Base-by-base conservation (phyloP, 2,329 filamentous ascomycete species). In the Colletotrichum agaves region DNA sequence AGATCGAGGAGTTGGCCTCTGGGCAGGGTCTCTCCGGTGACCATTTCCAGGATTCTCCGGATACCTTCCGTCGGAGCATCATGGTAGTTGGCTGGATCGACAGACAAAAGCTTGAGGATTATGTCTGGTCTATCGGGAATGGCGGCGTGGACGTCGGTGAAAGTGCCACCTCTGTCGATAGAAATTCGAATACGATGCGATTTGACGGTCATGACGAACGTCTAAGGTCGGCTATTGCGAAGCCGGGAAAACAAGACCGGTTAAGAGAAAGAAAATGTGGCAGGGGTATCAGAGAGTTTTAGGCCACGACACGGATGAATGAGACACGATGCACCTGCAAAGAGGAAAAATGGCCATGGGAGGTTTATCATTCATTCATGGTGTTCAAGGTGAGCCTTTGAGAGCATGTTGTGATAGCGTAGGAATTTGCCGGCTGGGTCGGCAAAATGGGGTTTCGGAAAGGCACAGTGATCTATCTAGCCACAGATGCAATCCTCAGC, bases 21-120 rank as follows among this genome's bases (percentile, higher is more conserved):
- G 0, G 79, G 77, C 15, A 81, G 72, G 2, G 75, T 68, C 5
- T 72, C 73, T 3, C 74, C 74, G 1, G 76, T 75, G 5, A 76
- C 78, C 15, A 74, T 72, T 71, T 77, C 78, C 11, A 81, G 71
- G 23, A 82, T 78, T 33, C 78, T 76, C 3, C 91, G 84, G 69
- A 93, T 93, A 23, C 90, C 90, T 80, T 93, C 91, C 33, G 92
- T 83, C 0, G 91, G 91, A 0, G 91, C 91, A 78, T 93, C 91
- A 46, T 87, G 81, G 77, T 93, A 93, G 76, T 93, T 92, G 21
- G 83, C 81, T 0, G 91, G 91, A 72, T 92, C 90, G 66, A 91
- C 90, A 1, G 90, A 93, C 13, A 93, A 84, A 1, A 92, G 83
- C 78, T 93, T 93, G 76, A 93, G 90, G 65, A 93, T 79, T 49